A percentile compares a stretch with the other conserved stretches of the same genome.
These are phyloP conservation scores for Lipomyces chichibuensis DNA, from an alignment of 805 yeast species.

Conservation along the genomic window DNA sequence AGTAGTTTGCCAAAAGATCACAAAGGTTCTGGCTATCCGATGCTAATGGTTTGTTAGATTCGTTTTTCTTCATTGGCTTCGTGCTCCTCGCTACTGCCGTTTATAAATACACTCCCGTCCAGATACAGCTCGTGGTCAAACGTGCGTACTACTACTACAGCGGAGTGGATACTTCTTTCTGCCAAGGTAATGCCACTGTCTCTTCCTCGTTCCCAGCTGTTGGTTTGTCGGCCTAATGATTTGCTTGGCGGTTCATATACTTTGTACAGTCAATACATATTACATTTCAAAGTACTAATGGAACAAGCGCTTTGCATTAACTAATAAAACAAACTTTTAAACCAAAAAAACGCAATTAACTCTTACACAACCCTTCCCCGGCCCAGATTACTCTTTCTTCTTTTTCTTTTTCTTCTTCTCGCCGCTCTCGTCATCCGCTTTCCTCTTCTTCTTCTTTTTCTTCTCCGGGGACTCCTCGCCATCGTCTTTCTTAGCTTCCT, in stretches of 20 bases:
- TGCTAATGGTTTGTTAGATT: constrained; percentile 1
- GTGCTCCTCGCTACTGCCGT: constrained; percentile 6
- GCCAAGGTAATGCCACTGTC: neutral
- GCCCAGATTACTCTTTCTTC: constrained; percentile 9
- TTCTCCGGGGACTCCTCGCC: constrained; percentile 26
- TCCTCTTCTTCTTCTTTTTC: constrained; percentile 33
- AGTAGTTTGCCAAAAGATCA: neutral
- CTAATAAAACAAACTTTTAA: neutral
- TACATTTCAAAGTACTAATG: neutral
- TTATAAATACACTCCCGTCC: neutral
- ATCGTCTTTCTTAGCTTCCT: constrained; percentile 10
- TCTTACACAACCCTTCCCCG: neutral
- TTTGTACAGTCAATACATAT: neutral
- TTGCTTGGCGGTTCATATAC: neutral
- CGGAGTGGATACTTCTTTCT: constrained; percentile 5
- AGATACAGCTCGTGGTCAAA: neutral
- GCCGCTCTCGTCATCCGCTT: constrained; percentile 25
- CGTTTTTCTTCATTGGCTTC: constrained; percentile 4
- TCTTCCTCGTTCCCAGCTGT: neutral
- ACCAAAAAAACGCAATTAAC: neutral
- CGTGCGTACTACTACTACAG: constrained; percentile 11
- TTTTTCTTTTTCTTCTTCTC: constrained; percentile 28
- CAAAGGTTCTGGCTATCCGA: neutral
- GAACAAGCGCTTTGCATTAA: neutral
- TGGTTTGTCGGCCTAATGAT: neutral